These are phyloP conservation scores for Cudoniella acicularis DNA, from an alignment of 495 filamentous ascomycete species.

Conservation along the genomic window DNA sequence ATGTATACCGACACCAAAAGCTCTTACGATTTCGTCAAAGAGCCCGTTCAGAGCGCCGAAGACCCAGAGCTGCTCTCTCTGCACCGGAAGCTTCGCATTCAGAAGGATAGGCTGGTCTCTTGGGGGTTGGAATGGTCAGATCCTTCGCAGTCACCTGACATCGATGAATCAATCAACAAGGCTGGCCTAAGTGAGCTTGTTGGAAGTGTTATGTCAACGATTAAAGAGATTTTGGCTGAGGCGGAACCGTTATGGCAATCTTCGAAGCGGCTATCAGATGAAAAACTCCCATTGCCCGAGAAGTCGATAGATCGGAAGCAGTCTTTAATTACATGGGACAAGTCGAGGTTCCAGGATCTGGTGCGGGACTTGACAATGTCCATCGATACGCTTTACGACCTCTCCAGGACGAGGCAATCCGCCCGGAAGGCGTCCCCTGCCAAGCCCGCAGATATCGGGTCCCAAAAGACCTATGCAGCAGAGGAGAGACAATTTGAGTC, in stretches of 20 bases:
- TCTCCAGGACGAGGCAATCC: slow-evolving; percentile 65
- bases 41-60: slow-evolving; percentile 56
- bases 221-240: slow-evolving; percentile 81
- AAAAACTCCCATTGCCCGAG: slow-evolving; percentile 34
- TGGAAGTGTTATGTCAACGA: slow-evolving; percentile 82
- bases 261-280: slow-evolving; percentile 32
- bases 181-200: slow-evolving; percentile 86
- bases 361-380: slow-evolving; percentile 75
- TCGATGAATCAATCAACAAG: slow-evolving; percentile 78
- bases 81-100: slow-evolving; percentile 57
- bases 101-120: slow-evolving; percentile 72
- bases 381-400: slow-evolving; percentile 86
- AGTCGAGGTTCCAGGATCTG: slow-evolving; percentile 61
- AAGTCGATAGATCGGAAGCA: slow-evolving; percentile 17
- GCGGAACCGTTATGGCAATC: slow-evolving; percentile 70
- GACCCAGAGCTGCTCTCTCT: slow-evolving; percentile 53
- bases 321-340: slow-evolving; percentile 50
- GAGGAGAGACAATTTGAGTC: slow-evolving; percentile 50
- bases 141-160: slow-evolving; percentile 61
- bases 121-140: slow-evolving; percentile 91
- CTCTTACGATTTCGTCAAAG: slow-evolving; percentile 77
- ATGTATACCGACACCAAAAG: slow-evolving; percentile 91
- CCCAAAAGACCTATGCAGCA: slow-evolving; percentile 19
- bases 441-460: slow-evolving; percentile 14
- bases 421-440: slow-evolving; percentile 6